Conservation (phyloP, 169 alveolate species). For the Pseudocohnilembus persalinus region DNA sequence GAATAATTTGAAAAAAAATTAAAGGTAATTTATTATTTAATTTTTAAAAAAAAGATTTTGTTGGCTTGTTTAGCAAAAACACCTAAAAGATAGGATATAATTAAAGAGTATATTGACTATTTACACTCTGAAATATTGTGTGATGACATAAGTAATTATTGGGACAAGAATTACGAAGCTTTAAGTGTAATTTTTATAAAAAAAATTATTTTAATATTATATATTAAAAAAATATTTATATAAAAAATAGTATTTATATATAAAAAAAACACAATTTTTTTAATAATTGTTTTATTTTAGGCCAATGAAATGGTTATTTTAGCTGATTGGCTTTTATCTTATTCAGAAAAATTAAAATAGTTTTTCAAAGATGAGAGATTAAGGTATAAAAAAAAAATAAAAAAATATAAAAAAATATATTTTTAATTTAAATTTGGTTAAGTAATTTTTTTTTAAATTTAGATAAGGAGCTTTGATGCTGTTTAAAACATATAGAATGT, state of each 20-base stretch:
- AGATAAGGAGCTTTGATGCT: neutral
- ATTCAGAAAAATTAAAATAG: conserved; percentile 17
- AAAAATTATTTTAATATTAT: neutral
- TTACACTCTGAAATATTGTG: conserved; percentile 26
- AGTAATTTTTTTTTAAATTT: too few species aligned
- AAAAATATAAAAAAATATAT: too few species aligned
- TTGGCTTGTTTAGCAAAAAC: conserved; percentile 33
- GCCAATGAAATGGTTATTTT: conserved; percentile 11
- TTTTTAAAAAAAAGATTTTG: conserved; percentile 11
- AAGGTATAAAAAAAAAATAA: neutral
- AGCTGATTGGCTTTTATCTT: conserved; percentile 27
- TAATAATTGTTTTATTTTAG: neutral
- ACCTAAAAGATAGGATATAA: conserved; percentile 33
- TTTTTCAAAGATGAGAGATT: conserved; percentile 38
- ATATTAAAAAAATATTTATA: too few species aligned
- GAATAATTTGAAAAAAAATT: neutral
- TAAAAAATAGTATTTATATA: too few species aligned
- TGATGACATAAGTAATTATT: conserved; percentile 2
- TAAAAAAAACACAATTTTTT: too few species aligned
- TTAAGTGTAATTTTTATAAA: neutral
- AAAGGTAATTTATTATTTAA: too few species aligned
- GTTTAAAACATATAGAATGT: neutral
- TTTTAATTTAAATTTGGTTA: too few species aligned
- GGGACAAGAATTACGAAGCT: conserved; percentile 17
- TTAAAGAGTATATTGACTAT: conserved; percentile 39